Base-by-base conservation (phyloP, 2,329 filamentous ascomycete species). In the Coniochaeta prunicola region DNA sequence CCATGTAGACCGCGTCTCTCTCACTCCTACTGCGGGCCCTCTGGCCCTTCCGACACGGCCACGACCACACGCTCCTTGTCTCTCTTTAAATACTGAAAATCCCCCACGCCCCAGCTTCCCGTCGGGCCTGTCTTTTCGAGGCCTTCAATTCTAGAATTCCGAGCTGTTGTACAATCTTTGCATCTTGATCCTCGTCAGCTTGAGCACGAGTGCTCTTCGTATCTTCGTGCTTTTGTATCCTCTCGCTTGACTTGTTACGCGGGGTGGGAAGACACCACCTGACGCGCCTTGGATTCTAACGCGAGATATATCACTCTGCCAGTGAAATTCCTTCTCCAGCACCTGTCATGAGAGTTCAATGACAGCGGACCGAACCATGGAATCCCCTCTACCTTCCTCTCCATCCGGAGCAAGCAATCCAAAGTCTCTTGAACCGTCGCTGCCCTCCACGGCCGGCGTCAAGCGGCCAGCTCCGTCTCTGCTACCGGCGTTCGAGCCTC, bases 401-500 rank as follows among this genome's bases (percentile, higher is more conserved):
- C 72, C 75, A 12, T 55, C 62, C 15, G 56, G 60, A 42, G 50
- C 59, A 65, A 64, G 53, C 48, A 64, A 65, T 58, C 58, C 58
- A 64, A 66, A 70, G 69, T 66, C 67, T 62, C 61, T 62, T 8
- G 69, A 75, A 68, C 71, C 73, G 40, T 68, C 72, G 56, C 70
- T 73, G 57, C 74, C 72, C 61, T 65, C 63, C 26, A 61, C 61
- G 53, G 71, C 78, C 58, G 78, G 81, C 66, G 72, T 79, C 63
- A 88, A 90, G 76, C 80, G 85, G 61, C 76, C 83, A 65, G 82
- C 83, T 53, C 82, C 90, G 30, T 83, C 86, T 59, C 77, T 93
- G 59, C 84, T 94, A 28, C 90, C 90, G 61, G 82, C 90, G 24
- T 92, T 93, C 71, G 90, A 92, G 74, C 88, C 86, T 57, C 77